Conservation (phyloP, 768 basidiomycete species). For the Leccinum subtestaceum region DNA sequence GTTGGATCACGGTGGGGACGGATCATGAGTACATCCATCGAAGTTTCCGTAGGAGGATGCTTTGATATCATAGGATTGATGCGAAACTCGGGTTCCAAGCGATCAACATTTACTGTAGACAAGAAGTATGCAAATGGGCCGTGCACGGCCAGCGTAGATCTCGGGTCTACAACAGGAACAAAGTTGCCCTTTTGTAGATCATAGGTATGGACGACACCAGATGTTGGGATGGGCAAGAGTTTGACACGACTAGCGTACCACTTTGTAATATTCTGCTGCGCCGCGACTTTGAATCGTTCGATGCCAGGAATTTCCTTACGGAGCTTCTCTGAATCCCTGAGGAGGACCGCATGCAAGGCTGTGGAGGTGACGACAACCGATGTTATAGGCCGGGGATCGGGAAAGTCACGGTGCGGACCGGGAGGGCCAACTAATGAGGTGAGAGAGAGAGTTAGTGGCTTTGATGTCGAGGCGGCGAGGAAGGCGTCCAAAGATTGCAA, state of each 20-base stretch:
- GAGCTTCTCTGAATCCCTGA: conserved; percentile 77
- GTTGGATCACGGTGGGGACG: conserved; percentile 66
- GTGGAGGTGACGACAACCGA: conserved; percentile 89
- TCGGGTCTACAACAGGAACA: conserved; percentile 38
- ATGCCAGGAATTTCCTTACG: conserved; percentile 68
- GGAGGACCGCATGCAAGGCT: conserved; percentile 79
- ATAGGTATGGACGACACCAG: conserved; percentile 54
- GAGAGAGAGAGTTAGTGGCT: conserved; percentile 53
- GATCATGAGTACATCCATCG: conserved; percentile 74
- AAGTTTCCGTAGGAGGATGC: conserved; percentile 41
- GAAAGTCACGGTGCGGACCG: conserved; percentile 13
- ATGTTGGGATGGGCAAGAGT: conserved; percentile 47
- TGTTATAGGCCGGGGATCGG: conserved; percentile 30
- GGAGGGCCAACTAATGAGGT: conserved; percentile 43
- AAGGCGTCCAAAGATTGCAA: conserved; percentile 57
- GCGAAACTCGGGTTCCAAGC: conserved; percentile 79
- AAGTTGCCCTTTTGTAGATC: conserved; percentile 51
- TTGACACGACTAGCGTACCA: conserved; percentile 66
- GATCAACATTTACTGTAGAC: conserved; percentile 77
- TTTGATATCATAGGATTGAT: conserved; percentile 63
- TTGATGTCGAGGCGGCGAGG: conserved; percentile 36
- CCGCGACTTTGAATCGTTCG: conserved; percentile 87
- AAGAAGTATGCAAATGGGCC: conserved; percentile 90
- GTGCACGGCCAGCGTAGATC: conserved; percentile 43
- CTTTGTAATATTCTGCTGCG: conserved; percentile 63